A percentile compares a stretch with the other conserved stretches of the same genome.
Evolutionary conservation across 2,329 filamentous ascomycete genomes (phyloP).

Genomic region (Penicillium sp.): DNA sequence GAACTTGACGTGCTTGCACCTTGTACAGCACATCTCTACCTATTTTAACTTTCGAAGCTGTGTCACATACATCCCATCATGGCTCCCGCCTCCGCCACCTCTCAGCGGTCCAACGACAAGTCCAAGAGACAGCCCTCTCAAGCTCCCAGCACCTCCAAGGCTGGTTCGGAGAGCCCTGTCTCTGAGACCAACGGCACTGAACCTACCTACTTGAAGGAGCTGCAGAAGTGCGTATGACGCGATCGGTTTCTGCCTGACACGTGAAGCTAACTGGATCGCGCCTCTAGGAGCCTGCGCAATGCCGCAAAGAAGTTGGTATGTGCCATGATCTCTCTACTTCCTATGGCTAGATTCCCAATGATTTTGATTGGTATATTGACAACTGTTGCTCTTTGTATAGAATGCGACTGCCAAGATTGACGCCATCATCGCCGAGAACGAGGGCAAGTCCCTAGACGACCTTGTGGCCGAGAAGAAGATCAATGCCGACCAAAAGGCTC

Average conservation of each 20-base stretch:
- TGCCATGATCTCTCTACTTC: slow-evolving; percentile 25
- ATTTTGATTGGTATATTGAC: slow-evolving; percentile 17
- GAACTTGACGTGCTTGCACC: slow-evolving; percentile 10
- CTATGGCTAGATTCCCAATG: not conserved
- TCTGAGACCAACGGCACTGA: slow-evolving; percentile 67
- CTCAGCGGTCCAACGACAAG: slow-evolving; percentile 67
- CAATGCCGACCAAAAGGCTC: slow-evolving; percentile 69
- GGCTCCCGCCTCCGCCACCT: slow-evolving; percentile 65
- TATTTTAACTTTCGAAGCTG: slow-evolving; percentile 25
- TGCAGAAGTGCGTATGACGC: slow-evolving; percentile 74
- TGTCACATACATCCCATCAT: slow-evolving; percentile 53
- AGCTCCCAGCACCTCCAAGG: slow-evolving; percentile 38
- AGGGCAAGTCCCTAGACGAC: slow-evolving; percentile 65
- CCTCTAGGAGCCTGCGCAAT: slow-evolving; percentile 80
- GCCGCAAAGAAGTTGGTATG: slow-evolving; percentile 92
- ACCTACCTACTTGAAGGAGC: slow-evolving; percentile 81
- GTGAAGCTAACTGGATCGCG: slow-evolving; percentile 25
- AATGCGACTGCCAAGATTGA: slow-evolving; percentile 66
- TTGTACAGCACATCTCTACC: slow-evolving; percentile 21
- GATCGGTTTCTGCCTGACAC: slow-evolving; percentile 12
- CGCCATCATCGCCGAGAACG: slow-evolving; percentile 65
- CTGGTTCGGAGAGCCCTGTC: slow-evolving; percentile 42
- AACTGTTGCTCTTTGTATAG: slow-evolving; percentile 42
- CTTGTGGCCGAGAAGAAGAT: slow-evolving; percentile 67
- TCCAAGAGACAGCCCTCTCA: slow-evolving; percentile 66